phyloP scores from a whole-genome alignment of 78 protist species.

The Polysphondylium violaceum region DNA sequence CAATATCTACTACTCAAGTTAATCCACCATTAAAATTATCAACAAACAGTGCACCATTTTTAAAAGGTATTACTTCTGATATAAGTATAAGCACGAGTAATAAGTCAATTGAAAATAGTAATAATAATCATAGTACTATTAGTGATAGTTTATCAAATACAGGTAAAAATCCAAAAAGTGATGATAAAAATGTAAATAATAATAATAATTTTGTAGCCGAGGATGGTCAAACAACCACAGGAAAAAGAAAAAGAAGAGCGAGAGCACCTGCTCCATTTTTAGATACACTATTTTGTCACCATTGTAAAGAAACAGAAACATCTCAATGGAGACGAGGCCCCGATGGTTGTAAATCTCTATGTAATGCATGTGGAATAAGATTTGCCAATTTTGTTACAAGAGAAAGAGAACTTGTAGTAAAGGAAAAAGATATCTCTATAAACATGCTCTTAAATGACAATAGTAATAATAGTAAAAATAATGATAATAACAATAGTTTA shows the following conservation, averaged over 20 bases:
- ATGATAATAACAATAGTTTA: not conserved
- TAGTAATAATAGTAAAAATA: not conserved
- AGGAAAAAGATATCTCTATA: conserved; percentile 27
- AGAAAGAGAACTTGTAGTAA: conserved; percentile 27
- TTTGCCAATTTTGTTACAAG: conserved; percentile 77
- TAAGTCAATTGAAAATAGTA: no score
- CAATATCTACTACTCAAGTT: not conserved
- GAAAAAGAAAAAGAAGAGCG: conserved; percentile 66
- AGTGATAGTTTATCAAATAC: no score
- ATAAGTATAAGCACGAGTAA: no score
- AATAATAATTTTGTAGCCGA: not conserved
- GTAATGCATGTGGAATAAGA: conserved; percentile 81
- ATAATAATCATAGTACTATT: no score
- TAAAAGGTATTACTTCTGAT: no score
- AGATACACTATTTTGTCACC: conserved; percentile 46
- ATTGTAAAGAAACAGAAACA: conserved; percentile 76
- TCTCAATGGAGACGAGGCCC: conserved; percentile 81
- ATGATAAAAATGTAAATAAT: not conserved
- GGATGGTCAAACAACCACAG: conserved; percentile 1
- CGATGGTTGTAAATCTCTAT: conserved; percentile 77
- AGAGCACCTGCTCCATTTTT: conserved; percentile 82
- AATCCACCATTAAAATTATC: no score
- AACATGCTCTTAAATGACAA: conserved; percentile 10
- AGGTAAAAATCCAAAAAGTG: no score
- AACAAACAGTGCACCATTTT: no score